Evolutionary conservation across 352 stramenopile genomes (phyloP), one percentile per base, ranked within the genome.

Genomic region (Globisporangium apiculatum): DNA sequence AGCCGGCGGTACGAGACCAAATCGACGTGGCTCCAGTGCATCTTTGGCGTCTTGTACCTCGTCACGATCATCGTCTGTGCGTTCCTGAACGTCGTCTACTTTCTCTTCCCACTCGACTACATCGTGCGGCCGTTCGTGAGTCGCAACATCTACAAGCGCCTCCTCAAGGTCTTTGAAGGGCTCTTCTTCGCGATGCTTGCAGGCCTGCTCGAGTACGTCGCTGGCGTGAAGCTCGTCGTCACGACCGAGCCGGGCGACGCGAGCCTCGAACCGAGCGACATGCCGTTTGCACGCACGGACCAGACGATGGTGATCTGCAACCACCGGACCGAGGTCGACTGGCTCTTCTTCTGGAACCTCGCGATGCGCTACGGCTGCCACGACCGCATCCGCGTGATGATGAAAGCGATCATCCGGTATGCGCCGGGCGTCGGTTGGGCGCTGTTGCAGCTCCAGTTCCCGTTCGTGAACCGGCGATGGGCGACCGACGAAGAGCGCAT

Each of bases 261-360:
- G 37, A 64, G 57, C 18, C 52, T 64, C 51, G 69, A 85, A 1
- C 49, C 58, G 8, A 8, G n/a, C 0, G 50, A 63, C 31, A 45
- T 75, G n/a, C 50, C 65, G 7, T 89, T 91, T 56, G 15, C 63
- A 2, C 40, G 49, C 1, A 41, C 68, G 5, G 77, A 91, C 41
- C 68, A 80, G 24, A 68, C 84, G 37, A 64, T 91, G 48, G 51
- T 91, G 35, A 71, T 94, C 46, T 85, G 66, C 54, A 94, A 91
- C 67, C 81, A 91, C 58, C 79, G 83, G 45, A 90, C 74, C 4
- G 83, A 91, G 64, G 73, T 91, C 53, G 81, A 94, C 67, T 90
- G 83, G 81, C 63, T 94, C 51, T 89, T 91, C 65, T 86, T 89
- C 53, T 91, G 81, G 81, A 89, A 79, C 60, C 49, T 91, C 18